phyloP scores from a whole-genome alignment of 257 asterid genomes.

The Ballota nigra region DNA sequence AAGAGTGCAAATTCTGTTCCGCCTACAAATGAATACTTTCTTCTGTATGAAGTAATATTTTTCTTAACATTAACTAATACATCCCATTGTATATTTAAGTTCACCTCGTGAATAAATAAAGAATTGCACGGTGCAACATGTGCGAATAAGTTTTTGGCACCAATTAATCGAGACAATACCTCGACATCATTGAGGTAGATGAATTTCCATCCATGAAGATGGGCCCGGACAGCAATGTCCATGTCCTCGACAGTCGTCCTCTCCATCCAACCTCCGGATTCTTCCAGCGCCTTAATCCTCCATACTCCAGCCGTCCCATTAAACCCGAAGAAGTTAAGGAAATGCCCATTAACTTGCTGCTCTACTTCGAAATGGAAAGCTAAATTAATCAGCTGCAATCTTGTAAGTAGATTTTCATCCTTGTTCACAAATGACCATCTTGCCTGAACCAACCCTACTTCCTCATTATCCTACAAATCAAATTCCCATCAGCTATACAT shows the following conservation, averaged over 20 bases:
- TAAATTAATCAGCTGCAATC: constrained; percentile 79
- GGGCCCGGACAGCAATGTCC: constrained; percentile 99
- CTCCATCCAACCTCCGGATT: constrained; percentile 97
- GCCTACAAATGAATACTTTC: neutral
- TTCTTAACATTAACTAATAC: neutral
- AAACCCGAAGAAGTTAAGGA: constrained; percentile 88
- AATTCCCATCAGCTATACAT: neutral
- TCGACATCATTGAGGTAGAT: constrained; percentile 85
- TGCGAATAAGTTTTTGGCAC: neutral
- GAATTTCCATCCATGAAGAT: constrained; percentile 97
- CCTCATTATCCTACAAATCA: constrained; percentile 71
- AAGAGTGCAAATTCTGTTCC: too few species aligned
- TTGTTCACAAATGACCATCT: constrained; percentile 97
- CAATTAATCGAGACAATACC: constrained; percentile 39
- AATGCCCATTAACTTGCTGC: constrained; percentile 91
- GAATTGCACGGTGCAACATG: neutral
- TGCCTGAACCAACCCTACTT: constrained; percentile 90
- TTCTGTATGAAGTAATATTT: too few species aligned
- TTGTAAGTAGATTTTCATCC: constrained; percentile 83
- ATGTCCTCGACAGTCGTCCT: constrained; percentile 96
- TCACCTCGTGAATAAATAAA: too few species aligned
- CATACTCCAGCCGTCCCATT: constrained; percentile 98
- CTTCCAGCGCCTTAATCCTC: constrained; percentile 95
- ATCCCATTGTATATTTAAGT: too few species aligned
- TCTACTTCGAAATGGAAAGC: constrained; percentile 98